Conservation (phyloP, 2,329 filamentous ascomycete genomes). For the Alternaria arborescens region DNA sequence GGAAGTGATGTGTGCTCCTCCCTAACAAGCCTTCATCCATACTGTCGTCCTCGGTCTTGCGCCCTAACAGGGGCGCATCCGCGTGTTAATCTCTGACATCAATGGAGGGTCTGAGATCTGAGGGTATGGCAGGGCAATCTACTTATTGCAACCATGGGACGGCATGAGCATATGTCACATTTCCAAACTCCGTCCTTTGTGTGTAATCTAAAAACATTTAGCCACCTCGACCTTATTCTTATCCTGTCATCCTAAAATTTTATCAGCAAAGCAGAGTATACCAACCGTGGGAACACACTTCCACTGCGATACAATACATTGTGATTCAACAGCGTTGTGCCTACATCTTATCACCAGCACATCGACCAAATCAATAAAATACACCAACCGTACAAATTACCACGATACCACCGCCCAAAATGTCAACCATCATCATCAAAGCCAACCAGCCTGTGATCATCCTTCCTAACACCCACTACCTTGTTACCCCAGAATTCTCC, state of each 20-base stretch:
- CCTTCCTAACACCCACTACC: background rate
- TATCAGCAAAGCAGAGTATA: no score
- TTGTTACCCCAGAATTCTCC: background rate
- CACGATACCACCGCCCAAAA: background rate
- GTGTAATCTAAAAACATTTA: background rate
- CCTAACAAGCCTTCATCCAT: conserved; percentile 54
- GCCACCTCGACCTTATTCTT: background rate
- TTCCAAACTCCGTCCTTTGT: background rate
- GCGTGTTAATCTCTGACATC: conserved; percentile 52
- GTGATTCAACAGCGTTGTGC: no score
- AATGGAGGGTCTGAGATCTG: conserved; percentile 57
- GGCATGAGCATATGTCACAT: background rate
- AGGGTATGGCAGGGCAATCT: conserved; percentile 54
- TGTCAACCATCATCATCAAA: background rate
- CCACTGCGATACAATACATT: no score
- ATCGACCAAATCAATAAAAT: background rate
- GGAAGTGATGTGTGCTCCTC: conserved; percentile 69
- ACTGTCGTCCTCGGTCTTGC: conserved; percentile 47
- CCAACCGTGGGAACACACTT: background rate
- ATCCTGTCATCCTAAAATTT: background rate
- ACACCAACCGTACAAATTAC: background rate
- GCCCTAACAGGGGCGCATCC: conserved; percentile 63
- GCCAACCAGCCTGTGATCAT: background rate
- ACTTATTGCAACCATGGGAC: background rate
- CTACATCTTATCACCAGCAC: no score